Evolutionary conservation across 1,139 yeast species (phyloP).

Genomic region (Taphrina populina): DNA sequence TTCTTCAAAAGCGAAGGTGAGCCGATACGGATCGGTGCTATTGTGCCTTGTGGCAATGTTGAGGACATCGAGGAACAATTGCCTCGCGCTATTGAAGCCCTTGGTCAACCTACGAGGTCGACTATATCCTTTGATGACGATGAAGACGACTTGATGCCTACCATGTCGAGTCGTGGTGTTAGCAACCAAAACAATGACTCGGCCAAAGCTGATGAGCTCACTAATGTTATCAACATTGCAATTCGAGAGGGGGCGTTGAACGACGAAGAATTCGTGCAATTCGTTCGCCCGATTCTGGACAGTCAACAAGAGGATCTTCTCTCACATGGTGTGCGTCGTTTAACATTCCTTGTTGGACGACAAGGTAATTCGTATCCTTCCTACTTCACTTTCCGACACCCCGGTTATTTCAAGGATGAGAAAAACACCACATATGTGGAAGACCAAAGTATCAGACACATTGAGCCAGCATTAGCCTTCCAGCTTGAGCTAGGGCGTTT

Average conservation of each 20-base stretch:
- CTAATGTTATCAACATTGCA: slow-evolving; percentile 79
- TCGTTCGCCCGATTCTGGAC: slow-evolving; percentile 63
- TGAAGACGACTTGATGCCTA: slow-evolving; percentile 45
- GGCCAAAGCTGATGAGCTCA: slow-evolving; percentile 47
- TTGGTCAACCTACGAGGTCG: slow-evolving; percentile 52
- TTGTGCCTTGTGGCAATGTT: slow-evolving; percentile 76
- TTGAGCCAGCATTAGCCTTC: slow-evolving; percentile 97
- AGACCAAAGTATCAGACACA: slow-evolving; percentile 91
- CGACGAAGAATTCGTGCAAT: slow-evolving; percentile 66
- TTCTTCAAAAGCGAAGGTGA: slow-evolving; percentile 61
- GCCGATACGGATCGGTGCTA: slow-evolving; percentile 79
- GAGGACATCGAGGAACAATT: slow-evolving; percentile 88
- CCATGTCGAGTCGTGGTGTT: slow-evolving; percentile 41
- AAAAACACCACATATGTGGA: slow-evolving; percentile 40
- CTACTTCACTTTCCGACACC: slow-evolving; percentile 92
- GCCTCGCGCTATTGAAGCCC: slow-evolving; percentile 68
- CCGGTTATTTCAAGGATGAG: slow-evolving; percentile 58
- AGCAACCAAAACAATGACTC: slow-evolving; percentile 12
- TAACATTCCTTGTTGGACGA: slow-evolving; percentile 84
- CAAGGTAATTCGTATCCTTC: slow-evolving; percentile 85
- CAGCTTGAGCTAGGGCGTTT: slow-evolving; percentile 92
- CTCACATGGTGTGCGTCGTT: slow-evolving; percentile 68
- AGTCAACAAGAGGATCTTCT: slow-evolving; percentile 62
- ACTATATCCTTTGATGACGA: slow-evolving; percentile 36
- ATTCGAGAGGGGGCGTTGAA: slow-evolving; percentile 65